Conservation (phyloP, 805 yeast genomes). For the Wickerhamomyces strasburgensis region DNA sequence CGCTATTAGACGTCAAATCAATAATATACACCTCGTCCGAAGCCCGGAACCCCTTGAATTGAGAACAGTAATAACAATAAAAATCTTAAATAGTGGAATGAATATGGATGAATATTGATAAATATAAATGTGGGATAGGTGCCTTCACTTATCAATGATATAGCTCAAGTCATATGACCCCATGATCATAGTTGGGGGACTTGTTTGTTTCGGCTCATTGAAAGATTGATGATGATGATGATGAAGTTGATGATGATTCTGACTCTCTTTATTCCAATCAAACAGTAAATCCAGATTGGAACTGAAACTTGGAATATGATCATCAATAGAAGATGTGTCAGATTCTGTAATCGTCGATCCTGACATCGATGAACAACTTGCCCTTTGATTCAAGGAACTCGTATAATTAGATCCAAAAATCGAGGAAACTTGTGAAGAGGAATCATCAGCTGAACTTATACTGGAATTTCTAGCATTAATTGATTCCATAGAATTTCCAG, state of each 20-base stretch:
- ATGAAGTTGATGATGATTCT: too few species aligned
- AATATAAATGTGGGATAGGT: too few species aligned
- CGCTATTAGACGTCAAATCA: too few species aligned
- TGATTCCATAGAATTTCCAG: too few species aligned
- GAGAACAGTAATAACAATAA: too few species aligned
- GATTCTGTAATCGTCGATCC: constrained; percentile 3
- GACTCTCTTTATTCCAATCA: constrained; percentile 12
- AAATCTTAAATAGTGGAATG: too few species aligned
- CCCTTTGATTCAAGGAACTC: constrained; percentile 1
- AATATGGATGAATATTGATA: constrained; percentile 9
- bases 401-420: constrained; percentile 8
- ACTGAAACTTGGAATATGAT: constrained; percentile 9
- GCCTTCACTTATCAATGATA: constrained; percentile 2
- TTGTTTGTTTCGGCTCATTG: constrained; percentile 3
- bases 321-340: constrained; percentile 15
- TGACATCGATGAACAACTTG: background rate
- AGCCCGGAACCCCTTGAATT: too few species aligned
- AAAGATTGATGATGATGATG: constrained; percentile 1
- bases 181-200: constrained; percentile 1
- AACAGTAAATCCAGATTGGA: constrained; percentile 12
- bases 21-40: too few species aligned
- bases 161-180: constrained; percentile 5
- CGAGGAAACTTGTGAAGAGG: constrained; percentile 2
- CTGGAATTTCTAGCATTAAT: too few species aligned
- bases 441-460: too few species aligned